Conservation (phyloP, 192 early-diverging fungal genomes). For the Podila clonocystis region DNA sequence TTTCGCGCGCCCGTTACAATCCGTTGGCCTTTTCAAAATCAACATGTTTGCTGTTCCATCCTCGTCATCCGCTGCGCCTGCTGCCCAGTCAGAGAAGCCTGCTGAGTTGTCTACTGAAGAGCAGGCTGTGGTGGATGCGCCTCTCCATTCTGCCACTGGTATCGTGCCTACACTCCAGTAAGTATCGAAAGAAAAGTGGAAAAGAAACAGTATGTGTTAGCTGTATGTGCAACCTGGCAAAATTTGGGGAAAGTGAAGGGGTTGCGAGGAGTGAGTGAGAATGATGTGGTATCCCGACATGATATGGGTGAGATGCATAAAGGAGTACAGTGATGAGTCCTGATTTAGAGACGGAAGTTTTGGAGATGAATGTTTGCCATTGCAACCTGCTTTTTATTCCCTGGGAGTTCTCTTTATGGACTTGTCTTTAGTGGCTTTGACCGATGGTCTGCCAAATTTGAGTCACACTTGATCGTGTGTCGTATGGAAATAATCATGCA, state of each 20-base stretch:
- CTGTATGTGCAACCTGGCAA: not conserved
- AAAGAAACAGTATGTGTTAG: no score
- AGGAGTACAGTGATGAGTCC: no score
- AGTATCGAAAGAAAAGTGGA: constrained; percentile 33
- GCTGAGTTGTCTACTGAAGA: constrained; percentile 39
- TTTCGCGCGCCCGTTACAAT: not conserved
- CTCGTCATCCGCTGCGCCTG: constrained; percentile 25
- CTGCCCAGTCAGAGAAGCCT: constrained; percentile 21
- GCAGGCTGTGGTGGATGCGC: constrained; percentile 38
- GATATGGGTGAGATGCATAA: no score
- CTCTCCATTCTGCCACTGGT: constrained; percentile 59
- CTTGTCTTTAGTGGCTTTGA: no score
- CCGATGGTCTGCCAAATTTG: no score
- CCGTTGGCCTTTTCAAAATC: not conserved
- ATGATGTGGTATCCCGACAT: not conserved
- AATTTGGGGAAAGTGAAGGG: no score
- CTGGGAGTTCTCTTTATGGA: no score
- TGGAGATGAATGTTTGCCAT: no score
- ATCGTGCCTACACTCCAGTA: constrained; percentile 72
- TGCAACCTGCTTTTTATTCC: no score
- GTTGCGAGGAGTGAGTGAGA: constrained; percentile 3
- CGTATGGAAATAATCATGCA: no score
- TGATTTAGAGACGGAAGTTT: no score
- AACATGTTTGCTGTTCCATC: constrained; percentile 51
- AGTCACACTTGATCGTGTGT: no score